Percentiles rank a stretch among this genome's conserved stretches.
Conservation (phyloP, 1,139 yeast genomes). For the Magnusiomyces sp. region DNA sequence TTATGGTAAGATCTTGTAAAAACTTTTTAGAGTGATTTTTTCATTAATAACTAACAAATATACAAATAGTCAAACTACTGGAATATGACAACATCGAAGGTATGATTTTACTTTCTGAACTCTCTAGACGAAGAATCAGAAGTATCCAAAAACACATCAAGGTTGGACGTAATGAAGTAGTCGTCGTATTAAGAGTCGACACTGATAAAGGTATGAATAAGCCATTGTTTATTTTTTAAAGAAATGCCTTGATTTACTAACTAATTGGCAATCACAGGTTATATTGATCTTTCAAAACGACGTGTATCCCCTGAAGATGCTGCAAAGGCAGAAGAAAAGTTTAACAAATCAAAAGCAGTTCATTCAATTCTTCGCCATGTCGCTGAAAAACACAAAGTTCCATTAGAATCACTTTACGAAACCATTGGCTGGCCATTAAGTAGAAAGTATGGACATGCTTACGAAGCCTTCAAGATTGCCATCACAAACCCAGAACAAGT, state of each 20-base stretch:
- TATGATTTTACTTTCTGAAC: constrained; percentile 91
- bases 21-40: background rate
- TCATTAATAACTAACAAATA: constrained; percentile 5
- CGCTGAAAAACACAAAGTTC: constrained; percentile 83
- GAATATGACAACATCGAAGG: constrained; percentile 99
- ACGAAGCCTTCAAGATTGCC: constrained; percentile 93
- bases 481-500: constrained; percentile 81
- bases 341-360: constrained; percentile 93
- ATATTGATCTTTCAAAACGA: constrained; percentile 94
- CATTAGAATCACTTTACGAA: constrained; percentile 78
- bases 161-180: constrained; percentile 98
- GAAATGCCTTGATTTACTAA: background rate
- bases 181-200: constrained; percentile 97
- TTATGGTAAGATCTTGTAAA: constrained; percentile 16
- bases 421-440: constrained; percentile 96
- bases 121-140: constrained; percentile 97
- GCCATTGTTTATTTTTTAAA: background rate
- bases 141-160: constrained; percentile 95
- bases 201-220: constrained; percentile 72
- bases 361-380: constrained; percentile 96
- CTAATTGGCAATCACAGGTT: constrained; percentile 32
- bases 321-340: constrained; percentile 94
- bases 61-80: constrained; percentile 59
- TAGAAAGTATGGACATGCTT: constrained; percentile 92
- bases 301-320: constrained; percentile 98